Evolutionary conservation across 495 filamentous ascomycete genomes (phyloP).

Genomic region (Viridothelium virens): DNA sequence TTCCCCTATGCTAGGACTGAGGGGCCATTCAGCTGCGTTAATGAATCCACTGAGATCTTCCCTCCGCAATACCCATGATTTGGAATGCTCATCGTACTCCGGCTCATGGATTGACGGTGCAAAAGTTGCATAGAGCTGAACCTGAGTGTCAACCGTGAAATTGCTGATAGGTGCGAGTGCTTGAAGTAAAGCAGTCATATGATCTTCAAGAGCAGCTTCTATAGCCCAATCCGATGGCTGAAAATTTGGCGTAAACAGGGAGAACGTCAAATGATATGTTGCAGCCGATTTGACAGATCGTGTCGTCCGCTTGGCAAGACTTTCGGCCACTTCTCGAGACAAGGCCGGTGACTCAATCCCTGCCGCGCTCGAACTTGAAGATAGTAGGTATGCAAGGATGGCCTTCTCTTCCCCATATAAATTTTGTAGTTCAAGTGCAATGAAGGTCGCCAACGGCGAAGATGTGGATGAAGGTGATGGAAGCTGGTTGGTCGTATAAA

Average conservation of each 20-base stretch:
- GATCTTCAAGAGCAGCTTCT: slow-evolving; percentile 69
- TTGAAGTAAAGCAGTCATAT: slow-evolving; percentile 72
- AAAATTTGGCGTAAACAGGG: slow-evolving; percentile 73
- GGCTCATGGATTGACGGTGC: slow-evolving; percentile 62
- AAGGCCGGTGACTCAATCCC: slow-evolving; percentile 28
- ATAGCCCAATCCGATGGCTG: slow-evolving; percentile 87
- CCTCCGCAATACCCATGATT: slow-evolving; percentile 63
- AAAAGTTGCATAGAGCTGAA: slow-evolving; percentile 81
- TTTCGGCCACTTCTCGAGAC: slow-evolving; percentile 43
- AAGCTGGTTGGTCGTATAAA: slow-evolving; percentile 15
- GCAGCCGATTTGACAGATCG: slow-evolving; percentile 84
- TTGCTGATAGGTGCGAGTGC: slow-evolving; percentile 77
- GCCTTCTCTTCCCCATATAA: slow-evolving; percentile 86
- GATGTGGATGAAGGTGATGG: slow-evolving; percentile 61
- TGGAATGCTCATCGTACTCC: slow-evolving; percentile 44
- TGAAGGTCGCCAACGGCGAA: slow-evolving; percentile 68
- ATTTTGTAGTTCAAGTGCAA: slow-evolving; percentile 68
- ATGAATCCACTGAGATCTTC: slow-evolving; percentile 90
- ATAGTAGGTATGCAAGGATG: slow-evolving; percentile 74
- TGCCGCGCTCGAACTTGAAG: slow-evolving; percentile 35
- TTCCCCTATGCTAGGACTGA: slow-evolving; percentile 85
- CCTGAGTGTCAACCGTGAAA: slow-evolving; percentile 94
- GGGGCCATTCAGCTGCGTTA: slow-evolving; percentile 95
- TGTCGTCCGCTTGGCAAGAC: slow-evolving; percentile 56
- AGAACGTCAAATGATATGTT: slow-evolving; percentile 94